A percentile compares a stretch with the other conserved stretches of the same genome.
phyloP scores from a whole-genome alignment of 1,139 yeast species.

The Pichia sp. region DNA sequence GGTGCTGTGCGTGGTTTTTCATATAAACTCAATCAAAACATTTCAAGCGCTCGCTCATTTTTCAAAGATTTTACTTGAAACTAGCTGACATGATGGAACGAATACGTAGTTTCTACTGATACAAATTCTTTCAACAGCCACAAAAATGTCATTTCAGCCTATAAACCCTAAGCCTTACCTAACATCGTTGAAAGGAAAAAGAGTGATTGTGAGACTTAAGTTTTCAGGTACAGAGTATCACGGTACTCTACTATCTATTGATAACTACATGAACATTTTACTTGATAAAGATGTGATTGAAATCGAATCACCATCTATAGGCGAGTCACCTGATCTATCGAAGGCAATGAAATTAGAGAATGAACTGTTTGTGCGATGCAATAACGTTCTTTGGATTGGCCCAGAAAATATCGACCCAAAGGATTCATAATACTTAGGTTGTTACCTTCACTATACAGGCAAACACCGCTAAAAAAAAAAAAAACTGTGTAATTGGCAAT shows the following conservation, averaged over 20 bases:
- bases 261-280: constrained; percentile 88
- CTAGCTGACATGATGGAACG: neutral
- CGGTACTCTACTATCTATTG: constrained; percentile 76
- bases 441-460: too few species aligned
- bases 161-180: constrained; percentile 88
- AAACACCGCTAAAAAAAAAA: too few species aligned
- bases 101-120: neutral
- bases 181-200: constrained; percentile 60
- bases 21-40: too few species aligned
- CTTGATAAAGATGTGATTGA: constrained; percentile 40
- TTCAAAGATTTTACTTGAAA: too few species aligned
- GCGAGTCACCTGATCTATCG: constrained; percentile 6
- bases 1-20: too few species aligned
- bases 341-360: constrained; percentile 20
- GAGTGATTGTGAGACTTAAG: constrained; percentile 78
- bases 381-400: constrained; percentile 66
- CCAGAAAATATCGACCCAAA: constrained; percentile 23
- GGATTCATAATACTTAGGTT: too few species aligned
- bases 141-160: constrained; percentile 48
- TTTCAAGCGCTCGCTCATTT: neutral
- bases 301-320: constrained; percentile 14
- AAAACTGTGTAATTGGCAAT: too few species aligned
- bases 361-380: constrained; percentile 81
- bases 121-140: neutral
- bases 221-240: constrained; percentile 90